A percentile compares a stretch with the other conserved stretches of the same genome.
Conservation (phyloP, 2,329 filamentous ascomycete genomes). For the Ceratocystis papillata region DNA sequence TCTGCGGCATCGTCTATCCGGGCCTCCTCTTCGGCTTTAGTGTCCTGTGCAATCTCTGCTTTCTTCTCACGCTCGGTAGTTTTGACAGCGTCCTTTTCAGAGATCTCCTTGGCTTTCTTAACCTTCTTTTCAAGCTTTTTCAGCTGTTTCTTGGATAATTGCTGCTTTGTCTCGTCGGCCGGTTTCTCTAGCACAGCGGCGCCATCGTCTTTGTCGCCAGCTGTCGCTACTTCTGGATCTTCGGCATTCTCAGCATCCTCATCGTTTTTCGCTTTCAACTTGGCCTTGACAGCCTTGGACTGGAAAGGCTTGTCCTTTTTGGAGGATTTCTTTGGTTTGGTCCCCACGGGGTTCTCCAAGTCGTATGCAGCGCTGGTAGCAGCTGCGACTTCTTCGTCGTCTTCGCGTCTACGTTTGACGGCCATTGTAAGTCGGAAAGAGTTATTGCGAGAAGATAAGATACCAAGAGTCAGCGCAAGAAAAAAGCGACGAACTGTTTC, state of each 20-base stretch:
- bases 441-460: not conserved
- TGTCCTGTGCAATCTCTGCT: constrained; percentile 25
- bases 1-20: constrained; percentile 24
- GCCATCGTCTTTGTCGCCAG: constrained; percentile 26
- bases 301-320: constrained; percentile 27
- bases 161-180: not conserved
- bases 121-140: constrained; percentile 30
- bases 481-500: too few species aligned
- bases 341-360: constrained; percentile 27
- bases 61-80: constrained; percentile 25
- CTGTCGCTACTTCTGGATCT: constrained; percentile 19
- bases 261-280: constrained; percentile 18
- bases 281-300: constrained; percentile 24
- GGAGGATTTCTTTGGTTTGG: constrained; percentile 27
- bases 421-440: constrained; percentile 12
- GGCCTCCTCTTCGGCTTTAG: constrained; percentile 20
- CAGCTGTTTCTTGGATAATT: constrained; percentile 30
- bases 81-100: constrained; percentile 29
- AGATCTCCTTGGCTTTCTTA: constrained; percentile 30
- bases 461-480: too few species aligned
- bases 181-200: constrained; percentile 19
- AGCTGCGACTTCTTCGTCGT: constrained; percentile 26
- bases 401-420: constrained; percentile 25
- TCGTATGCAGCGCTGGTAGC: constrained; percentile 25
- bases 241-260: not conserved